Evolutionary conservation across 768 basidiomycete genomes (phyloP).

Genomic region (Leccinellum albellum): DNA sequence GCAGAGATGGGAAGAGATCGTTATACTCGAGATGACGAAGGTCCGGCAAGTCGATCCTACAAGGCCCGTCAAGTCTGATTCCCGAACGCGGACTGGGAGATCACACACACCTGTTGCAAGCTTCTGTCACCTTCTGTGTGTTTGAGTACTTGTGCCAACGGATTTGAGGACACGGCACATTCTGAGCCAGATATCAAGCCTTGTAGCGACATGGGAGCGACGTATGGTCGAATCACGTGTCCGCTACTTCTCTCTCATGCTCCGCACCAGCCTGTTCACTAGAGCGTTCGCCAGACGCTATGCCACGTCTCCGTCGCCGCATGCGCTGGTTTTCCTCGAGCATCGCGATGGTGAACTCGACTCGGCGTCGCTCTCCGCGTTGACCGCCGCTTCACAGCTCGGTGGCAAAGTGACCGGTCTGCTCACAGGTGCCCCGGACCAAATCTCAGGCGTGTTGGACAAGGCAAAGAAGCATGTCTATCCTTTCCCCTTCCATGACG

Average conservation of each 20-base stretch:
- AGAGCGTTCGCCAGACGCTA: constrained; percentile 42
- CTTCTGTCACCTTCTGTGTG: constrained; percentile 87
- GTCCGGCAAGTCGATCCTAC: constrained; percentile 71
- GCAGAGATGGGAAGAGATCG: background rate
- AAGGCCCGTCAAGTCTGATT: background rate
- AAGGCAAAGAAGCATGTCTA: constrained; percentile 72
- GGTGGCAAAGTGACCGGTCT: constrained; percentile 84
- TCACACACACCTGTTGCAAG: constrained; percentile 66
- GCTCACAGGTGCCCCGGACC: constrained; percentile 63
- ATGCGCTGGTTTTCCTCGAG: constrained; percentile 87
- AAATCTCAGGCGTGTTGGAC: constrained; percentile 63
- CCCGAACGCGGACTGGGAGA: background rate
- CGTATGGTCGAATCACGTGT: constrained; percentile 17
- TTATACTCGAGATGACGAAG: constrained; percentile 67
- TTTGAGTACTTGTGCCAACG: constrained; percentile 84
- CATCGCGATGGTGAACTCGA: constrained; percentile 80
- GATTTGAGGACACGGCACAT: constrained; percentile 81
- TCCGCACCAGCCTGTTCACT: constrained; percentile 15
- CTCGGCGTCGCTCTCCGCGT: constrained; percentile 80
- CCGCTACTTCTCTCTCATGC: constrained; percentile 6
- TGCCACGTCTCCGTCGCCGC: constrained; percentile 57
- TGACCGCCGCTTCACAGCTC: constrained; percentile 84
- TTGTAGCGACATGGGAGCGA: constrained; percentile 57
- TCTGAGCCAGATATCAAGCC: constrained; percentile 85
- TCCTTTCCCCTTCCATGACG: constrained; percentile 5